Conservation (phyloP, 2,329 filamentous ascomycete species). For the Aureobasidium leucospermi region DNA sequence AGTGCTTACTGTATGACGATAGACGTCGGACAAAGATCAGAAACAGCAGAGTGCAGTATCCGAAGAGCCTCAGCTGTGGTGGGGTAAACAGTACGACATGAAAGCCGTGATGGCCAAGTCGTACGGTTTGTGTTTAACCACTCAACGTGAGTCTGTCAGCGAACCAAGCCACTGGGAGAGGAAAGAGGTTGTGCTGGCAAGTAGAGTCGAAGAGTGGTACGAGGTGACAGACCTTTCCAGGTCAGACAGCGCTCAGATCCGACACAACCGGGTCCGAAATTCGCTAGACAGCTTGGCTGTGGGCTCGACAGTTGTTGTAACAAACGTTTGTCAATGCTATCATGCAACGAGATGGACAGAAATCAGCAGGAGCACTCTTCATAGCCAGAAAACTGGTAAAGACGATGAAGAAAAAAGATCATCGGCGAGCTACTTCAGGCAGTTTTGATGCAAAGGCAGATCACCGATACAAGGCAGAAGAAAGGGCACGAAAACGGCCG, state of each 20-base stretch:
- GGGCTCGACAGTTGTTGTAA: not conserved
- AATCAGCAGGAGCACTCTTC: not conserved
- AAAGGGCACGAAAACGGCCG: not conserved
- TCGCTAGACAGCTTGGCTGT: not conserved
- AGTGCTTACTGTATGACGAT: too few species aligned
- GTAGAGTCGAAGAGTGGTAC: not conserved
- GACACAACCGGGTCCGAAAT: not conserved
- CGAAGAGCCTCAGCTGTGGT: not conserved
- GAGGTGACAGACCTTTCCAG: not conserved
- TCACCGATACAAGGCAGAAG: not conserved
- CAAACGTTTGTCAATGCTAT: not conserved
- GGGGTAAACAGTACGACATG: not conserved
- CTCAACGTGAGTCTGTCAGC: not conserved
- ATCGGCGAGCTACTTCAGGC: not conserved
- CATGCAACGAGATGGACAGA: not conserved
- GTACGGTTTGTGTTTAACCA: not conserved
- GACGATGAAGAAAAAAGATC: not conserved
- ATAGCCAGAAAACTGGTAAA: not conserved
- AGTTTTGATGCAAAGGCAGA: not conserved
- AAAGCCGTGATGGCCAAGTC: not conserved
- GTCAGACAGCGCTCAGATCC: not conserved
- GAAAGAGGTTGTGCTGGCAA: not conserved
- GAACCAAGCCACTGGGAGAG: not conserved
- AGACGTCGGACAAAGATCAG: too few species aligned
- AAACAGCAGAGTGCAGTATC: not conserved